Conservation (phyloP, 2,329 filamentous ascomycete genomes). For the Aureobasidium sp. region DNA sequence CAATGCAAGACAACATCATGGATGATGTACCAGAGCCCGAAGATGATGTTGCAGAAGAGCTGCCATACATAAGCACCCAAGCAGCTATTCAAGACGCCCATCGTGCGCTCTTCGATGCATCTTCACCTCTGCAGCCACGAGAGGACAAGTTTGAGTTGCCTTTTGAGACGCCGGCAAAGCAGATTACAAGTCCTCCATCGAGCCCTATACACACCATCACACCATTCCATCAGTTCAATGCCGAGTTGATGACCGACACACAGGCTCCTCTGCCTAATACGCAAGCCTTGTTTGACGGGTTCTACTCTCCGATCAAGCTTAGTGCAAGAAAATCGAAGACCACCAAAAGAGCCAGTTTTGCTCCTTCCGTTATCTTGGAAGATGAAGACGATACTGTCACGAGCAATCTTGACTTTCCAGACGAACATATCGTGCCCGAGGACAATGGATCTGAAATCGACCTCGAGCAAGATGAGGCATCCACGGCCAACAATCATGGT, state of each 20-base stretch:
- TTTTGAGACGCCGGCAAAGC: conserved; percentile 21
- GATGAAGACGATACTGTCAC: neutral
- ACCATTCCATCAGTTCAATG: conserved; percentile 19
- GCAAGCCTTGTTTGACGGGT: conserved; percentile 38
- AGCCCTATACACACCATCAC: conserved; percentile 25
- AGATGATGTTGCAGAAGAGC: conserved; percentile 15
- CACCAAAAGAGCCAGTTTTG: conserved; percentile 8
- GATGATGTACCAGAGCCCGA: neutral
- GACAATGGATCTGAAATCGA: neutral
- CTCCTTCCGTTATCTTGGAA: conserved; percentile 8
- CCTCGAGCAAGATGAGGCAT: neutral
- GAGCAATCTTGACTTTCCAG: neutral
- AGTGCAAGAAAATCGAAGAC: neutral
- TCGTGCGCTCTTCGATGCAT: conserved; percentile 16
- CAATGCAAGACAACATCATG: neutral
- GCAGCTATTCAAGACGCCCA: conserved; percentile 18
- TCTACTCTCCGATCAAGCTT: conserved; percentile 17
- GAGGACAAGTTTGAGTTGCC: conserved; percentile 18
- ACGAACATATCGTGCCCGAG: neutral
- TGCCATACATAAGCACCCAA: conserved; percentile 27
- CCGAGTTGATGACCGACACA: conserved; percentile 19
- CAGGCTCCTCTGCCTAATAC: conserved; percentile 32
- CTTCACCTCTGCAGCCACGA: conserved; percentile 10
- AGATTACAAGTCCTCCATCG: conserved; percentile 31
- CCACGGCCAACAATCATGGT: neutral